Percentiles rank a stretch among this genome's conserved stretches.
phyloP scores from a whole-genome alignment of 805 yeast species.

The Clavispora phyllophila region DNA sequence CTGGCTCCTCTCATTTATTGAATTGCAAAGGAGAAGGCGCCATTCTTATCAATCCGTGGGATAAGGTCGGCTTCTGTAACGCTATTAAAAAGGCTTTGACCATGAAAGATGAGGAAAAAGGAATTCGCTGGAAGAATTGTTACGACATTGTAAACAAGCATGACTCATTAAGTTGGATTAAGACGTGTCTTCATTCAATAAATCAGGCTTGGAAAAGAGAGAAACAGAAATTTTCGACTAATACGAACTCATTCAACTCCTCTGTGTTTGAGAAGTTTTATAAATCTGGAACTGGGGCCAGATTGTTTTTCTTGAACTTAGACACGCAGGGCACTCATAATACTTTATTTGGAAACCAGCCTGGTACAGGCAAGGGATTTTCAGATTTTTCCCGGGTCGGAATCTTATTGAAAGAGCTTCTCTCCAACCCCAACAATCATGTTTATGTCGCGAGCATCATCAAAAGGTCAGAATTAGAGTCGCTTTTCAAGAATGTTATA shows the following conservation, averaged over 20 bases:
- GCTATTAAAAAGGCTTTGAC: conserved; percentile 60
- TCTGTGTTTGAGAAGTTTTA: conserved; percentile 31
- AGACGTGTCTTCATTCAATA: conserved; percentile 49
- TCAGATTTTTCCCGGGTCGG: conserved; percentile 42
- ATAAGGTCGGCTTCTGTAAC: conserved; percentile 59
- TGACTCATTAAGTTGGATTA: conserved; percentile 76
- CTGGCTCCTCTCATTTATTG: conserved; percentile 85
- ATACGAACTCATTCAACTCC: conserved; percentile 27
- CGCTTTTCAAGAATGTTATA: conserved; percentile 61
- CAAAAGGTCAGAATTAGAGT: conserved; percentile 59
- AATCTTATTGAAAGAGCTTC: conserved; percentile 53
- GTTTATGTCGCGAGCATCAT: conserved; percentile 71
- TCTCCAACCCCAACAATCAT: conserved; percentile 51
- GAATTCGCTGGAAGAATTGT: conserved; percentile 57
- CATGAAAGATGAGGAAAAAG: conserved; percentile 57
- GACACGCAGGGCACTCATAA: conserved; percentile 37
- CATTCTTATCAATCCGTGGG: conserved; percentile 87
- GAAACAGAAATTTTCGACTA: conserved; percentile 21
- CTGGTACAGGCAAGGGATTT: conserved; percentile 6
- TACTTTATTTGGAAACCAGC: conserved; percentile 7
- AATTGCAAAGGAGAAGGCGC: conserved; percentile 54
- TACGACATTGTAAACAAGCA: conserved; percentile 54
- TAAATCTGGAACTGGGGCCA: conserved; percentile 23
- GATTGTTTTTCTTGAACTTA: conserved; percentile 49
- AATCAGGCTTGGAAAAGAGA: conserved; percentile 36